These are phyloP conservation scores for Musa beccarii DNA, from an alignment of 176 grass and related monocot species.

Conservation along the genomic window DNA sequence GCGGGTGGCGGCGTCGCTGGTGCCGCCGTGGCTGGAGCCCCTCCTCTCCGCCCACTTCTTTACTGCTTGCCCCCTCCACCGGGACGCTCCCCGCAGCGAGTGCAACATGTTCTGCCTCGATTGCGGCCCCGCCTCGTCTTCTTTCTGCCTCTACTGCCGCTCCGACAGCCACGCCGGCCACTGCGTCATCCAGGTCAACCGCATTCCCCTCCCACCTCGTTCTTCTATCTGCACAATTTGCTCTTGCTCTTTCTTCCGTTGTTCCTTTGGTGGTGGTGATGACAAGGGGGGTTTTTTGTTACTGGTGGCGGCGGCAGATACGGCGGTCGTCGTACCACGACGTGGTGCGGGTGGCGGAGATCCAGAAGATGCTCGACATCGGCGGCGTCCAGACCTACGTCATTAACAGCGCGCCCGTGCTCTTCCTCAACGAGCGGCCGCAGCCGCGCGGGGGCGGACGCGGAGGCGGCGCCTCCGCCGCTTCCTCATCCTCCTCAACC, in stretches of 20 bases:
- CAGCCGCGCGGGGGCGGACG: slow-evolving; percentile 51
- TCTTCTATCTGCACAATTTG: background rate
- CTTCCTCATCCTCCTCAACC: slow-evolving; percentile 12
- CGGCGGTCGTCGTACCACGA: slow-evolving; percentile 76
- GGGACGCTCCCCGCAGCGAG: slow-evolving; percentile 54
- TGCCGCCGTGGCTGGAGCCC: slow-evolving; percentile 58
- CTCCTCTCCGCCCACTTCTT: slow-evolving; percentile 59
- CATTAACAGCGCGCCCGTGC: slow-evolving; percentile 79
- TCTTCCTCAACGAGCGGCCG: slow-evolving; percentile 78
- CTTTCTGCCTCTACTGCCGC: slow-evolving; percentile 85
- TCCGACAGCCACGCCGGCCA: slow-evolving; percentile 45
- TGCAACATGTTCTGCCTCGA: slow-evolving; percentile 92
- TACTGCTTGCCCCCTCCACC: slow-evolving; percentile 42
- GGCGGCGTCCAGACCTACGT: slow-evolving; percentile 85
- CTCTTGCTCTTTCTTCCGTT: background rate
- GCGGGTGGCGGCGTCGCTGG: slow-evolving; percentile 37
- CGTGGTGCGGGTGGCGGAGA: slow-evolving; percentile 62
- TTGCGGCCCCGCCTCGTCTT: slow-evolving; percentile 32
- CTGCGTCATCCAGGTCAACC: slow-evolving; percentile 63
- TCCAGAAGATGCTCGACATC: slow-evolving; percentile 60
- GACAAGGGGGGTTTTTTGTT: background rate
- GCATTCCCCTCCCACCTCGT: background rate
- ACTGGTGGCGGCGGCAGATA: slow-evolving; percentile 27
- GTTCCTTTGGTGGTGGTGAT: background rate
- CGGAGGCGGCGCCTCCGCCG: slow-evolving; percentile 39